Evolutionary conservation across 768 basidiomycete genomes (phyloP), one percentile per base, ranked within the genome.

Genomic region (Russula abietina): DNA sequence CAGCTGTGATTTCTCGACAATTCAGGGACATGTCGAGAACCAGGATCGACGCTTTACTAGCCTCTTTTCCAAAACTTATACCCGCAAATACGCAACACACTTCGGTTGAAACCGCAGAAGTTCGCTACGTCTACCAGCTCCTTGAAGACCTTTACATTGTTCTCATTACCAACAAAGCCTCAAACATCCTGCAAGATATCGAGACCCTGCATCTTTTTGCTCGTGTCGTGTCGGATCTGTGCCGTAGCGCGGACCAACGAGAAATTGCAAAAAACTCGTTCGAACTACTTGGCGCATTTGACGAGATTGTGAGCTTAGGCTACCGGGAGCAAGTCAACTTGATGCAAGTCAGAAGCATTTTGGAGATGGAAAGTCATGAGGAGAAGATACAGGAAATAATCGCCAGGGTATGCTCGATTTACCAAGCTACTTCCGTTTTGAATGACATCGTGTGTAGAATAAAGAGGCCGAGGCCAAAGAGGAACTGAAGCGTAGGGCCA

Each of bases 401-500:
- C 68, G 90, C 94, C 12, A 82, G 91, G 74, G 93, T 94, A 71
- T 64, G 87, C 75, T 30, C 26, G 14, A 46, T 39, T 28, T 8
- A 24, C 30, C 48, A 16, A 46, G 19, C 61, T 19, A 17, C 50
- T 57, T 30, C 26, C 6, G 17, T 28, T 50, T 38, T 45, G 39
- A 41, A 36, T 50, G 59, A 62, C 16, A 51, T 55, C 55, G 26
- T 43, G 38, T 38, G 19, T 67, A 95, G 89, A 98, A 99, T 79
- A 98, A 98, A 76, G 97, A 99, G 76, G 93, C 93, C 7, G 97
- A 99, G 71, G 97, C 96, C 2, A 99, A 99, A 73, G 97, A 99
- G 73, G 96, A 98, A 71, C 88, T 99, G 71, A 98, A 98, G 74
- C 86, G 97, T 45, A 88, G 96, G 33, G 95, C 97, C 0, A 97